Percentiles rank a stretch among this genome's conserved stretches.
phyloP scores from a whole-genome alignment of 139 green algal genomes.

The Zygnema circumcarinatum region DNA sequence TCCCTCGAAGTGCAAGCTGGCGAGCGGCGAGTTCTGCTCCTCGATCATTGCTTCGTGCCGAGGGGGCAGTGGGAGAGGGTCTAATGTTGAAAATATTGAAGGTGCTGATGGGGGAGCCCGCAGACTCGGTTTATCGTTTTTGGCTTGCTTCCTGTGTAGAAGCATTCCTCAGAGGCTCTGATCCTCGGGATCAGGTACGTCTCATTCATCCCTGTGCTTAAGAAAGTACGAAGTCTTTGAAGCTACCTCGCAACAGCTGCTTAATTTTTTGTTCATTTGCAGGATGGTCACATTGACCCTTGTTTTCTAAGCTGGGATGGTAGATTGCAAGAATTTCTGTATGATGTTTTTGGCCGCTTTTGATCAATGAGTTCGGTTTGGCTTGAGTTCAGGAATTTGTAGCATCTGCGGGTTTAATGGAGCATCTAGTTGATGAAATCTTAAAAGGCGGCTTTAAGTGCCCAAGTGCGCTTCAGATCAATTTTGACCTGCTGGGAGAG shows the following conservation, averaged over 20 bases:
- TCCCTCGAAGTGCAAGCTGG: not conserved
- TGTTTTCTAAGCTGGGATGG: no score
- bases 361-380: not conserved
- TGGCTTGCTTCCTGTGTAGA: slow-evolving; percentile 64
- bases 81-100: slow-evolving; percentile 56
- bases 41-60: not conserved
- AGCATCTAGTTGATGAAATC: slow-evolving; percentile 57
- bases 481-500: slow-evolving; percentile 64
- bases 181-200: slow-evolving; percentile 49
- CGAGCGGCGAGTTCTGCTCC: not conserved
- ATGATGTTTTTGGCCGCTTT: no score
- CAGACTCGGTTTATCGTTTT: slow-evolving; percentile 57
- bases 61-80: slow-evolving; percentile 9
- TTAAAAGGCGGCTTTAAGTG: slow-evolving; percentile 46
- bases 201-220: no score
- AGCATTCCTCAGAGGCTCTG: slow-evolving; percentile 56
- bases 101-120: slow-evolving; percentile 54
- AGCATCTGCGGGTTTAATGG: slow-evolving; percentile 51
- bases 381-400: slow-evolving; percentile 38
- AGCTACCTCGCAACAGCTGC: no score
- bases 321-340: no score
- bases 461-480: slow-evolving; percentile 46
- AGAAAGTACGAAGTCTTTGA: no score
- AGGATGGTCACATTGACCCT: no score
- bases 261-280: no score